These are phyloP conservation scores for Pilobolus umbonatus DNA, from an alignment of 192 early-diverging fungal genomes.

Conservation along the genomic window DNA sequence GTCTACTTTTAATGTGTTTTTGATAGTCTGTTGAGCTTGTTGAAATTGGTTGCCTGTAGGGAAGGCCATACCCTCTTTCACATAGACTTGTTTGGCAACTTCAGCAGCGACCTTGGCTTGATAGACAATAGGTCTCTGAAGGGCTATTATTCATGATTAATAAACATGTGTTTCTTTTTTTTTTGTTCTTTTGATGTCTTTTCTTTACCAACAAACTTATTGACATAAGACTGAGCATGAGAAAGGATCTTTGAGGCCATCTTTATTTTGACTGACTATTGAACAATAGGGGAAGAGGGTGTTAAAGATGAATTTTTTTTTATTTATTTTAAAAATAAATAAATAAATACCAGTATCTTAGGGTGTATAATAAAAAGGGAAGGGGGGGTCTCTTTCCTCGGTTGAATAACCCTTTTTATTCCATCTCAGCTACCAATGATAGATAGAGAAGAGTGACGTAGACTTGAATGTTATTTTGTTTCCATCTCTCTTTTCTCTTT, in stretches of 20 bases:
- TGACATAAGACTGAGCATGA: conserved; percentile 17
- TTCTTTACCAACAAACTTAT: conserved; percentile 24
- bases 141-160: conserved; percentile 3
- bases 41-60: conserved; percentile 45
- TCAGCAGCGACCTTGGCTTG: conserved; percentile 53
- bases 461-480: background rate
- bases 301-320: background rate
- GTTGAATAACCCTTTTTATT: no score
- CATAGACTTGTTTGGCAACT: conserved; percentile 61
- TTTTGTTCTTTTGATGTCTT: background rate
- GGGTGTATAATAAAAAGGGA: background rate
- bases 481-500: background rate
- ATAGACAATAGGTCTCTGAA: conserved; percentile 44
- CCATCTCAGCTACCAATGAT: no score
- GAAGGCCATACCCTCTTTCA: conserved; percentile 54
- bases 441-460: no score
- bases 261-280: background rate
- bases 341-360: no score
- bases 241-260: conserved; percentile 27
- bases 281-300: background rate
- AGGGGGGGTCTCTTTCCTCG: background rate
- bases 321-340: background rate
- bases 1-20: conserved; percentile 36
- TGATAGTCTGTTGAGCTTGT: conserved; percentile 40
- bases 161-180: background rate